Evolutionary conservation across 768 basidiomycete genomes (phyloP).

Genomic region (Ramaria sp.): DNA sequence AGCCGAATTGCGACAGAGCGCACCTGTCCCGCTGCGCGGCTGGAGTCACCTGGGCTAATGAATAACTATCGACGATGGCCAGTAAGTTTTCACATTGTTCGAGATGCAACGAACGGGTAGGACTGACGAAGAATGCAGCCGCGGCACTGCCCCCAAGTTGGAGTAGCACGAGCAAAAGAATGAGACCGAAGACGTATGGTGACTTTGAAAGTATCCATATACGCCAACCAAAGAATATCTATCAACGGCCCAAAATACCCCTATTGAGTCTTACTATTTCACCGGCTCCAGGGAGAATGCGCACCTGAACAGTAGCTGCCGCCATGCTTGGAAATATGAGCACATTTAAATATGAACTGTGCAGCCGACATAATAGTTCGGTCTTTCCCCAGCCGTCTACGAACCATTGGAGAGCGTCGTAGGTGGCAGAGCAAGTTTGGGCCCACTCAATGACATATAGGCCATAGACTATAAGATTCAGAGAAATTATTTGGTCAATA

Average conservation of each 20-base stretch:
- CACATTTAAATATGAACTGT: constrained; percentile 12
- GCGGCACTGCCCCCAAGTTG: constrained; percentile 11
- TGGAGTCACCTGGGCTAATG: not conserved
- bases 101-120: not conserved
- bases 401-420: constrained; percentile 16
- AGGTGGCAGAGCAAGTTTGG: constrained; percentile 14
- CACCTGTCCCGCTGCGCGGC: not conserved
- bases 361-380: constrained; percentile 6
- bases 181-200: not conserved
- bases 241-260: not conserved
- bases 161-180: constrained; percentile 10
- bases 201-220: constrained; percentile 12
- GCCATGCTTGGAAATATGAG: constrained; percentile 13
- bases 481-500: not conserved
- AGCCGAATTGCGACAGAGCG: not conserved
- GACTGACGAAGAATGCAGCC: constrained; percentile 10
- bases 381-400: constrained; percentile 14
- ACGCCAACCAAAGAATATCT: constrained; percentile 15
- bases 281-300: not conserved
- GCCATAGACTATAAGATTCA: constrained; percentile 10
- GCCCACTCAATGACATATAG: constrained; percentile 15
- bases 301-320: constrained; percentile 13
- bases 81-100: not conserved
- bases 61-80: not conserved
- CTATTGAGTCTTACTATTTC: not conserved